These are phyloP conservation scores for Aspergillus bridgeri DNA, from an alignment of 495 filamentous ascomycete genomes.

Conservation along the genomic window DNA sequence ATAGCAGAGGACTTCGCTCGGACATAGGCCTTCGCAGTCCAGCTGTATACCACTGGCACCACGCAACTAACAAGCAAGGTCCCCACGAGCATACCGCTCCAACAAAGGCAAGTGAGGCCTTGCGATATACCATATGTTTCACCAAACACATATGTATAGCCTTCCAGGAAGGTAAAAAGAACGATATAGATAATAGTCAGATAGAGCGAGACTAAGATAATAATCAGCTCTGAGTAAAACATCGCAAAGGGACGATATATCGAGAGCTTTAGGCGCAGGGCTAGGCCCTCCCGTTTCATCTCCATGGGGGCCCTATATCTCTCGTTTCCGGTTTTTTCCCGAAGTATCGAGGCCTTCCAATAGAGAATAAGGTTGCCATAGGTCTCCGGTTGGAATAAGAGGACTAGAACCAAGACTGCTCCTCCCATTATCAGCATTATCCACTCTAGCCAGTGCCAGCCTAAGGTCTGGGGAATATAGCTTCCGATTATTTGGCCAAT, in stretches of 20 bases:
- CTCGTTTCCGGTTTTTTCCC: conserved; percentile 36
- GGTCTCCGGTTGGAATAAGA: conserved; percentile 45
- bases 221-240: conserved; percentile 37
- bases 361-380: conserved; percentile 42
- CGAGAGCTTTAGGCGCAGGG: not conserved
- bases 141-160: conserved; percentile 58
- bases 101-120: conserved; percentile 49
- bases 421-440: conserved; percentile 42
- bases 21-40: conserved; percentile 20
- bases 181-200: conserved; percentile 58
- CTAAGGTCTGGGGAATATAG: conserved; percentile 16
- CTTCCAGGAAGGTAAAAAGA: conserved; percentile 59
- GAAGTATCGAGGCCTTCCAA: conserved; percentile 44
- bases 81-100: conserved; percentile 53
- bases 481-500: conserved; percentile 40
- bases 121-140: conserved; percentile 49
- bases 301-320: conserved; percentile 38
- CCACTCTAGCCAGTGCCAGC: conserved; percentile 50
- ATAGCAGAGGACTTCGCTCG: conserved; percentile 9
- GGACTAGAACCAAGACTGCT: conserved; percentile 28
- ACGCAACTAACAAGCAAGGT: conserved; percentile 38
- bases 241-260: conserved; percentile 35
- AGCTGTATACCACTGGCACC: conserved; percentile 46
- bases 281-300: conserved; percentile 20
- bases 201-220: conserved; percentile 50